These are phyloP conservation scores for Thielaviopsis cerberus DNA, from an alignment of 2,329 filamentous ascomycete genomes.

Conservation along the genomic window DNA sequence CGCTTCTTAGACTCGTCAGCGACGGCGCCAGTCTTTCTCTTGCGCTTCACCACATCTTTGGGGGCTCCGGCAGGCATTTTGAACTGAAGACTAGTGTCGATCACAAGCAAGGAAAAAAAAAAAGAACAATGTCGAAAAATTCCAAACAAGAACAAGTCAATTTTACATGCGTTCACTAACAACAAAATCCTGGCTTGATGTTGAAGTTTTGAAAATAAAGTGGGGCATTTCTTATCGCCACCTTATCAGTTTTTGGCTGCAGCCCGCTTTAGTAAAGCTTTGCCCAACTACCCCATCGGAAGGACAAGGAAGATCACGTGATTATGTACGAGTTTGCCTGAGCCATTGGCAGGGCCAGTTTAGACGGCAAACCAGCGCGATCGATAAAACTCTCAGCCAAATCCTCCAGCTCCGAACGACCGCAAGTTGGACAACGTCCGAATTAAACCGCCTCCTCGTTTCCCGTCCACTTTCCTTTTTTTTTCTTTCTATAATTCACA, in stretches of 20 bases:
- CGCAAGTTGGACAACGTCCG: slow-evolving; percentile 21
- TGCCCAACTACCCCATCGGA: slow-evolving; percentile 3
- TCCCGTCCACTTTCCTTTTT: not conserved
- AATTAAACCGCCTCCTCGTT: slow-evolving; percentile 20
- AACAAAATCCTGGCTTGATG: not conserved
- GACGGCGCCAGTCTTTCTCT: slow-evolving; percentile 22
- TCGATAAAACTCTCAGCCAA: slow-evolving; percentile 30
- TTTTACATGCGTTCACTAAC: not conserved
- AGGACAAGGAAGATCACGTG: slow-evolving; percentile 20
- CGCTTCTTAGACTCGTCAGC: slow-evolving; percentile 32
- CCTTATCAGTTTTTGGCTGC: not conserved
- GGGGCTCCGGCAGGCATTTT: slow-evolving; percentile 9
- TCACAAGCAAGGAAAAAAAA: not conserved
- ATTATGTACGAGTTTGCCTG: slow-evolving; percentile 19
- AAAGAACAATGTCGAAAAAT: not conserved
- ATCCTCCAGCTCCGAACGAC: slow-evolving; percentile 24
- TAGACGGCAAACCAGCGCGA: slow-evolving; percentile 20
- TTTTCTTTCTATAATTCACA: slow-evolving; percentile 30
- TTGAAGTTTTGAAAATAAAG: not conserved
- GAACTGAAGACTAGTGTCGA: not conserved
- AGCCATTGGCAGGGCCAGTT: not conserved
- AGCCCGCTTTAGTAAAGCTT: too few species aligned
- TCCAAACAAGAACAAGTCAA: not conserved
- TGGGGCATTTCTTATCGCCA: not conserved
- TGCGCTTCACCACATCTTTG: slow-evolving; percentile 29